Evolutionary conservation across 2,329 filamentous ascomycete genomes (phyloP).

Genomic region (Myriosclerotinia duriaeana): DNA sequence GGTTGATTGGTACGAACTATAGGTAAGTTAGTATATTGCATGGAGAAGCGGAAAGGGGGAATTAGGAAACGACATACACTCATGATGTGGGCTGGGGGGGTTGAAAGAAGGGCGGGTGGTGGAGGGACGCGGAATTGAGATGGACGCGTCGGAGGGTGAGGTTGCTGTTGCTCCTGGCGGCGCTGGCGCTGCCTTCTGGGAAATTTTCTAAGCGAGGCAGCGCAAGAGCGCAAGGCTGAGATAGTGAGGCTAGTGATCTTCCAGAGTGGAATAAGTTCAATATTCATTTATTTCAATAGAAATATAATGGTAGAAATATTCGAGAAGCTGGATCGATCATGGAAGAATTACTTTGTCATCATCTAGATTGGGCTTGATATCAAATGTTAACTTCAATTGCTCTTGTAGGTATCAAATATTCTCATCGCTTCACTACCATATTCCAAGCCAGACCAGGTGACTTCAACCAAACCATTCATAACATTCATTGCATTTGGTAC

Average conservation of each 20-base stretch:
- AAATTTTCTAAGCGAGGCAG: constrained; percentile 22
- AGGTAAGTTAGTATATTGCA: constrained; percentile 32
- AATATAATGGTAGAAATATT: not conserved
- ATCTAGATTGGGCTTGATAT: not conserved
- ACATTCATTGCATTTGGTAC: constrained; percentile 1
- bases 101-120: constrained; percentile 3
- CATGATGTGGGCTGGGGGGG: constrained; percentile 37
- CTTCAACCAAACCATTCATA: constrained; percentile 1
- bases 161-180: constrained; percentile 17
- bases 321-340: not conserved
- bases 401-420: not conserved
- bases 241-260: constrained; percentile 1
- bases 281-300: not conserved
- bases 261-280: not conserved
- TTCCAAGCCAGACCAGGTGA: not conserved
- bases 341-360: not conserved
- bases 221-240: constrained; percentile 19
- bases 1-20: constrained; percentile 90
- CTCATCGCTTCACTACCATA: not conserved
- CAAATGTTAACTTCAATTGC: not conserved
- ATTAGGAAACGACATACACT: constrained; percentile 38
- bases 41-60: not conserved
- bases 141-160: constrained; percentile 24
- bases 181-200: constrained; percentile 29
- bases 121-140: constrained; percentile 27